A percentile compares a stretch with the other conserved stretches of the same genome.
phyloP scores from a whole-genome alignment of 192 early-diverging fungal species.

The Powellomyces hirtus region DNA sequence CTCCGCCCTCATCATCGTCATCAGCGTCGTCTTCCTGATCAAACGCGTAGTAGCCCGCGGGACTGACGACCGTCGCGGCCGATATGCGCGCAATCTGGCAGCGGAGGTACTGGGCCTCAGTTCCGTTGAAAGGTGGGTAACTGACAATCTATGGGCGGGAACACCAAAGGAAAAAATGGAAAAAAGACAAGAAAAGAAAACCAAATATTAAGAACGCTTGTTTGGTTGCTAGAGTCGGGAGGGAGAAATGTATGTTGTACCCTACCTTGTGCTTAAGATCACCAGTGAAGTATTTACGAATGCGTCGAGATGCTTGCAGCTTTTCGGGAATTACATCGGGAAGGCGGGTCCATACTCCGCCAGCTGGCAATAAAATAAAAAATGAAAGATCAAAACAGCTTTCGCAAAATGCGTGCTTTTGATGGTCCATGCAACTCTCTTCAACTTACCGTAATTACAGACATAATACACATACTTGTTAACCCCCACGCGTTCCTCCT shows the following conservation, averaged over 20 bases:
- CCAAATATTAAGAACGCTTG: neutral
- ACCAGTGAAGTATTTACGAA: conserved; percentile 59
- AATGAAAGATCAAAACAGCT: neutral
- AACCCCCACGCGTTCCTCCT: conserved; percentile 47
- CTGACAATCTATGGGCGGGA: conserved; percentile 39
- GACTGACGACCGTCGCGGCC: conserved; percentile 53
- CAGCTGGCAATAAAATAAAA: conserved; percentile 25
- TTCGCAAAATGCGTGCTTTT: neutral
- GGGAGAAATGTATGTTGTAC: neutral
- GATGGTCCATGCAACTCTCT: neutral
- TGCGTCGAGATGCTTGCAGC: conserved; percentile 46
- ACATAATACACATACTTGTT: conserved; percentile 66
- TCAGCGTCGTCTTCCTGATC: conserved; percentile 53
- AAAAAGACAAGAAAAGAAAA: neutral
- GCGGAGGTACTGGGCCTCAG: conserved; percentile 61
- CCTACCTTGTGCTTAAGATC: conserved; percentile 48
- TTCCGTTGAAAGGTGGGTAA: conserved; percentile 55
- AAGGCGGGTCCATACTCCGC: conserved; percentile 51
- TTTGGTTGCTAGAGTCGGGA: neutral
- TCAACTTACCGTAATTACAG: conserved; percentile 44
- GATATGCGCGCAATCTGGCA: conserved; percentile 63
- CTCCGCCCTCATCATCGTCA: conserved; percentile 46
- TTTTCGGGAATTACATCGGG: conserved; percentile 61
- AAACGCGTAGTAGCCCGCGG: conserved; percentile 59
- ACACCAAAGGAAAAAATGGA: neutral